Evolutionary conservation across 2,329 filamentous ascomycete genomes (phyloP).

Genomic region (Fulvia fulva): DNA sequence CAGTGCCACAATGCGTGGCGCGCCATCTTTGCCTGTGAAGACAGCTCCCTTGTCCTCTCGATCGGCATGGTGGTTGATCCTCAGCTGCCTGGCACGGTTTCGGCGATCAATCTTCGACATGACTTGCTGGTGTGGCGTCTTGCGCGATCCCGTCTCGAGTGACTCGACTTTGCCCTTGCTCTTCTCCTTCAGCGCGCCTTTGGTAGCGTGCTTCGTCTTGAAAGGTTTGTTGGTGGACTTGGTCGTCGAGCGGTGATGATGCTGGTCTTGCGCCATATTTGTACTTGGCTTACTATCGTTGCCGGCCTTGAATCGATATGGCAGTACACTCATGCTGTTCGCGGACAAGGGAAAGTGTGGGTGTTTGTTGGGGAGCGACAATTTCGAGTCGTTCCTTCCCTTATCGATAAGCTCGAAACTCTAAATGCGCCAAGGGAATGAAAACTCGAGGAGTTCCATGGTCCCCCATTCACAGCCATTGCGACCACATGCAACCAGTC

Average conservation of each 20-base stretch:
- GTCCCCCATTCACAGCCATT: not conserved
- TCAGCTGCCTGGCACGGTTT: constrained; percentile 90
- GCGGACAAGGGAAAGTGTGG: not conserved
- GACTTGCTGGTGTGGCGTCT: constrained; percentile 90
- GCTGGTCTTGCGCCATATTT: constrained; percentile 33
- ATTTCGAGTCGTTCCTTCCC: not conserved
- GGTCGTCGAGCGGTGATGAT: constrained; percentile 90
- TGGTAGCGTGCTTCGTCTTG: constrained; percentile 88
- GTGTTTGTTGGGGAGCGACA: no score
- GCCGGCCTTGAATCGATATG: constrained; percentile 85
- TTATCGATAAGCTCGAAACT: constrained; percentile 6
- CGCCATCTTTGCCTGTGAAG: constrained; percentile 81
- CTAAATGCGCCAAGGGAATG: no score
- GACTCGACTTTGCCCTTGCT: constrained; percentile 79
- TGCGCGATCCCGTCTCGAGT: constrained; percentile 65
- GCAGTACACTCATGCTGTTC: constrained; percentile 37
- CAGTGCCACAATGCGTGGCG: constrained; percentile 81
- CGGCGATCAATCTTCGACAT: constrained; percentile 95
- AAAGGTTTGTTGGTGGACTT: constrained; percentile 85
- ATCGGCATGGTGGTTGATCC: constrained; percentile 76
- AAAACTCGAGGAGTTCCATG: no score
- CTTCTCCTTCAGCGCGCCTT: constrained; percentile 77
- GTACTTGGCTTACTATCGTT: constrained; percentile 38
- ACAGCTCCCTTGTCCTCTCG: constrained; percentile 74
- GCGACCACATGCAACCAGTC: not conserved